phyloP scores from a whole-genome alignment of 225 moss, liverwort and hornwort genomes.

The Antitrichia curtipendula region DNA sequence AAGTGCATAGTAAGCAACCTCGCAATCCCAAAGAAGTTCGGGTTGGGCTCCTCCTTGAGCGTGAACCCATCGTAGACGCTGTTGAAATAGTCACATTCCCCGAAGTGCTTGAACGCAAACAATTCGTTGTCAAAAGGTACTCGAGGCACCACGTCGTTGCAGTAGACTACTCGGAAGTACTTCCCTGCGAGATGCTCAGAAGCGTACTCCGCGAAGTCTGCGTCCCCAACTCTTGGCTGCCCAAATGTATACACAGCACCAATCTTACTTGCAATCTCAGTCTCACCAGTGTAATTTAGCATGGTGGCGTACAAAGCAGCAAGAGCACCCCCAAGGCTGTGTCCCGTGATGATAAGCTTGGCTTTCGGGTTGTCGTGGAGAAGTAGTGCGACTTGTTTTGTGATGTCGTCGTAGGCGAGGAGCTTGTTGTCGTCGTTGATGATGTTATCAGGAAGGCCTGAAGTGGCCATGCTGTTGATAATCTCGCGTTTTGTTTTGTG shows the following conservation, averaged over 20 bases:
- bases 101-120: constrained; percentile 58
- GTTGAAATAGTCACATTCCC: constrained; percentile 45
- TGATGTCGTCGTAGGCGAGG: constrained; percentile 53
- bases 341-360: constrained; percentile 64
- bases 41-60: constrained; percentile 25
- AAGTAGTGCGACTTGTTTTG: neutral
- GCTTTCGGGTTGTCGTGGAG: constrained; percentile 44
- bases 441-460: neutral
- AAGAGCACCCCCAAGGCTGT: constrained; percentile 72
- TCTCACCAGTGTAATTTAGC: constrained; percentile 32
- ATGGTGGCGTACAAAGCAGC: constrained; percentile 31
- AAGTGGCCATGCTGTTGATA: neutral
- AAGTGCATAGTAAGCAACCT: constrained; percentile 9
- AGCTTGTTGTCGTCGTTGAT: neutral
- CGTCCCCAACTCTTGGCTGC: constrained; percentile 57
- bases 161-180: constrained; percentile 60
- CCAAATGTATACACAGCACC: constrained; percentile 70
- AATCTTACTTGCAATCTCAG: constrained; percentile 7
- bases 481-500: constrained; percentile 9
- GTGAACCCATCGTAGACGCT: constrained; percentile 22
- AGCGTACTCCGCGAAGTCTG: constrained; percentile 16
- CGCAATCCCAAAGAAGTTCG: constrained; percentile 18
- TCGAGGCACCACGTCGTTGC: constrained; percentile 45
- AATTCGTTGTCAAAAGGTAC: constrained; percentile 16
- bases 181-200: neutral